Conservation (phyloP, 2,329 filamentous ascomycete genomes). For the Alternaria panax region DNA sequence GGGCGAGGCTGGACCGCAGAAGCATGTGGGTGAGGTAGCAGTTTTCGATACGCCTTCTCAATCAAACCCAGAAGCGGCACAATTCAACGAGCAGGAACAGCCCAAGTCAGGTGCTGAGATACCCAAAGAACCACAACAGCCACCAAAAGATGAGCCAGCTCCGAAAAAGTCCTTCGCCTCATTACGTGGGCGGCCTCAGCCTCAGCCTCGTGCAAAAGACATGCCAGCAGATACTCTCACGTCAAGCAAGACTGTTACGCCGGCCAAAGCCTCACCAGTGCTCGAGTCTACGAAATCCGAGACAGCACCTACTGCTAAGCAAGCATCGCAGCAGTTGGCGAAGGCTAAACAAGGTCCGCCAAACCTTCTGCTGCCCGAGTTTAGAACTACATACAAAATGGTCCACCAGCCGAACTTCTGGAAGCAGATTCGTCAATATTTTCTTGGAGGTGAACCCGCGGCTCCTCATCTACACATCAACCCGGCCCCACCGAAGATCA, state of each 20-base stretch:
- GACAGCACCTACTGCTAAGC: conserved; percentile 37
- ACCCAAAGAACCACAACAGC: conserved; percentile 26
- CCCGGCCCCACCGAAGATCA: conserved; percentile 74
- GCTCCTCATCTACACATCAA: conserved; percentile 73
- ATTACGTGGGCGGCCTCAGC: conserved; percentile 41
- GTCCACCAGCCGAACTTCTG: conserved; percentile 56
- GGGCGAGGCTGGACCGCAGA: conserved; percentile 65
- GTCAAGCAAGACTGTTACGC: conserved; percentile 49
- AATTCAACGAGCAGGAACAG: conserved; percentile 57
- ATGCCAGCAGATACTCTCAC: conserved; percentile 26
- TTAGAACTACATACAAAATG: conserved; percentile 69
- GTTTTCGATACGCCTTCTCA: conserved; percentile 61
- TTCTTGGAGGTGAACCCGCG: conserved; percentile 61
- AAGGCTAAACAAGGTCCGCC: conserved; percentile 51
- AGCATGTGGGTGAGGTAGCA: conserved; percentile 60
- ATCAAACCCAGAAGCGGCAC: conserved; percentile 59
- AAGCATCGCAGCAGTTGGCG: conserved; percentile 31
- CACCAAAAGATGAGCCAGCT: conserved; percentile 28
- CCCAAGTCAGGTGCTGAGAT: conserved; percentile 23
- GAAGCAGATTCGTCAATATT: conserved; percentile 52
- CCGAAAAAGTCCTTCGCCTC: conserved; percentile 43
- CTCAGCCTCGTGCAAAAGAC: conserved; percentile 31
- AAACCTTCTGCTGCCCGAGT: conserved; percentile 75
- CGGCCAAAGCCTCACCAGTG: conserved; percentile 37
- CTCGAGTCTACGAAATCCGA: conserved; percentile 37